Conservation (phyloP, 257 asterid species). For the Jacaranda copaia region DNA sequence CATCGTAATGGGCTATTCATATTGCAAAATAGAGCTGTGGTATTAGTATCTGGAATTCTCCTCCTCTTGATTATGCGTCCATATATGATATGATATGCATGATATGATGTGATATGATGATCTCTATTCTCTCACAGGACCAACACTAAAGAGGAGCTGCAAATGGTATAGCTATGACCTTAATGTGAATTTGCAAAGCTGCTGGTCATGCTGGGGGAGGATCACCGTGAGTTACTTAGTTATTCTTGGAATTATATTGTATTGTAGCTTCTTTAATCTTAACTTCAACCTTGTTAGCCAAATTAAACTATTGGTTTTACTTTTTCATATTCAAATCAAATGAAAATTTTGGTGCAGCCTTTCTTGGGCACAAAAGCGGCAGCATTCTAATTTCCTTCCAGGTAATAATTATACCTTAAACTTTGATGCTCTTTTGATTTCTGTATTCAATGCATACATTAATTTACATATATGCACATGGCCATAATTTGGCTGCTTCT, state of each 20-base stretch:
- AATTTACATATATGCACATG: too few species aligned
- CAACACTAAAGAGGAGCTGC: slow-evolving; percentile 95
- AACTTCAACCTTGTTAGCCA: not conserved
- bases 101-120: not conserved
- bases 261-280: not conserved
- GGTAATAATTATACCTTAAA: slow-evolving; percentile 39
- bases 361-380: slow-evolving; percentile 84
- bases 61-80: not conserved
- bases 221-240: slow-evolving; percentile 57
- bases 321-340: slow-evolving; percentile 10
- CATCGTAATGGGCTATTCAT: slow-evolving; percentile 71
- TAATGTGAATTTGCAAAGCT: slow-evolving; percentile 78
- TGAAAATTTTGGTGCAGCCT: slow-evolving; percentile 51
- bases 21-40: slow-evolving; percentile 89
- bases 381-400: slow-evolving; percentile 60
- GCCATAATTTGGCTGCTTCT: not conserved
- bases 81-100: not conserved
- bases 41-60: slow-evolving; percentile 30
- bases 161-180: slow-evolving; percentile 78
- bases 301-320: not conserved
- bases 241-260: not conserved
- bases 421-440: not conserved
- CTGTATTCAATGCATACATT: not conserved
- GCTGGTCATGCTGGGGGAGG: slow-evolving; percentile 87
- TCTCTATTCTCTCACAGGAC: slow-evolving; percentile 41